Conservation (phyloP, 257 asterid genomes). For the Solanum sejunctum region DNA sequence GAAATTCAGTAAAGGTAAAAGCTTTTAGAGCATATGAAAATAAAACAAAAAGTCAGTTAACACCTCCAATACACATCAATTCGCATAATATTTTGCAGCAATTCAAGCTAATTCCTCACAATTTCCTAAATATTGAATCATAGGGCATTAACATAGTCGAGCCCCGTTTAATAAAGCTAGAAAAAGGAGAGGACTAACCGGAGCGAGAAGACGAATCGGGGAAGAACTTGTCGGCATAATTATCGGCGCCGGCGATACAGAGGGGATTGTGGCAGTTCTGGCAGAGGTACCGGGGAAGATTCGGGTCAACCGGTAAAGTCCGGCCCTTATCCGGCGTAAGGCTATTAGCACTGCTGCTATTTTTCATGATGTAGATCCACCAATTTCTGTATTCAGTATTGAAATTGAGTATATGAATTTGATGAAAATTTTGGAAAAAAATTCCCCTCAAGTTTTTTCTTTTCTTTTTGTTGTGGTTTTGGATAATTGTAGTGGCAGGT, state of each 20-base stretch:
- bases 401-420: not conserved
- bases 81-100: not conserved
- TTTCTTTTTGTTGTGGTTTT: too few species aligned
- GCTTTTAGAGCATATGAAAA: not conserved
- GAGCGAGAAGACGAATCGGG: constrained; percentile 16
- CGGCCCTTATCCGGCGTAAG: constrained; percentile 53
- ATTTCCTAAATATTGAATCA: not conserved
- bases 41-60: not conserved
- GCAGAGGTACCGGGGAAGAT: constrained; percentile 85
- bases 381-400: not conserved
- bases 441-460: too few species aligned
- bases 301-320: constrained; percentile 78
- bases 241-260: constrained; percentile 67
- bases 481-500: too few species aligned
- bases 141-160: not conserved
- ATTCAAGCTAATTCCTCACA: not conserved
- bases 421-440: not conserved
- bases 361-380: constrained; percentile 11
- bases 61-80: not conserved
- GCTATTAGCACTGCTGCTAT: constrained; percentile 28
- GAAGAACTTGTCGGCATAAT: constrained; percentile 61
- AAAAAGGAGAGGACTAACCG: constrained; percentile 23
- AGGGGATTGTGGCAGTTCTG: constrained; percentile 91
- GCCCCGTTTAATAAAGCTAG: not conserved
- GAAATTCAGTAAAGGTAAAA: not conserved